These are phyloP conservation scores for Acacia confusa DNA, from an alignment of 306 rosid genomes.

Conservation along the genomic window DNA sequence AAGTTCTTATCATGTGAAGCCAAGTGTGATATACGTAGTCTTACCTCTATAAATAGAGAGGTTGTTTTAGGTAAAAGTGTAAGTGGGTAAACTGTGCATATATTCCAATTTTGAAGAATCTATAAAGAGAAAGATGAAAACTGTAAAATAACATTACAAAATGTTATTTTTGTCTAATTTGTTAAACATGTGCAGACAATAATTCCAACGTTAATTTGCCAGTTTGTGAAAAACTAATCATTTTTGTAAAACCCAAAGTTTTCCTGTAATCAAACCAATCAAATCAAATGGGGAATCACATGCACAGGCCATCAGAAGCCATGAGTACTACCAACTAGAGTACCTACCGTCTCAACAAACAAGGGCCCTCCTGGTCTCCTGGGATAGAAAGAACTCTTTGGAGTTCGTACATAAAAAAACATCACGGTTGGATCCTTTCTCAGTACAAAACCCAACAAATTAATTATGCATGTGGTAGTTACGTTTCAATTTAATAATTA, in stretches of 20 bases:
- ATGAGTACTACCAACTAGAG: slow-evolving; percentile 33
- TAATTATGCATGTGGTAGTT: slow-evolving; percentile 3
- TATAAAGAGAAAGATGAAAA: not conserved
- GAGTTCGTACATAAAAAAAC: slow-evolving; percentile 15
- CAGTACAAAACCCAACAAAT: slow-evolving; percentile 30
- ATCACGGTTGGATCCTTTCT: slow-evolving; percentile 19
- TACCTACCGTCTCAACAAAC: slow-evolving; percentile 19
- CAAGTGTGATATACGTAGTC: too few relatives aligned
- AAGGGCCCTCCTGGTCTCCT: slow-evolving; percentile 29
- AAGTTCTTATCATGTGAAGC: too few relatives aligned
- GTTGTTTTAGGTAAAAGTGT: too few relatives aligned
- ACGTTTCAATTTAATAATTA: slow-evolving; percentile 19
- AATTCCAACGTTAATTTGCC: too few relatives aligned
- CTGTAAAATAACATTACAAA: not conserved
- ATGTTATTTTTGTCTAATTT: not conserved
- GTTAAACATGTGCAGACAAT: too few relatives aligned
- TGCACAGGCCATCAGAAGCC: slow-evolving; percentile 32
- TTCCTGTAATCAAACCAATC: not conserved
- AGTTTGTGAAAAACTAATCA: too few relatives aligned
- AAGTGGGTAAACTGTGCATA: not conserved
- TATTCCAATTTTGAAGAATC: not conserved
- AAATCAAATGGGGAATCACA: not conserved
- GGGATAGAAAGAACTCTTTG: slow-evolving; percentile 20
- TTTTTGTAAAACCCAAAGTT: too few relatives aligned
- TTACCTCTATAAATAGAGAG: too few relatives aligned